phyloP scores from a whole-genome alignment of 2,329 filamentous ascomycete species.

The Phialocephala sp. region DNA sequence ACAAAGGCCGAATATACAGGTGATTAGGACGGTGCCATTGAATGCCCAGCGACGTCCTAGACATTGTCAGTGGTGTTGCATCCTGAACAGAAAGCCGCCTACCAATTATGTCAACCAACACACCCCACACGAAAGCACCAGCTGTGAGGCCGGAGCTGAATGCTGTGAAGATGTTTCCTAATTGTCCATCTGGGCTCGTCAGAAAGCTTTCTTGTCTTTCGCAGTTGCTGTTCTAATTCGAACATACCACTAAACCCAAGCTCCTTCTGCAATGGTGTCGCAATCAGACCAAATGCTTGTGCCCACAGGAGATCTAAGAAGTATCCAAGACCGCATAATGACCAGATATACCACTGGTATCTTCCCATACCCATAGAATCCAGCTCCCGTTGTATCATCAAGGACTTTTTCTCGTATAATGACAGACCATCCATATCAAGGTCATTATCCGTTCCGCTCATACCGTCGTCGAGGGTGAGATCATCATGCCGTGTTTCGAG shows the following conservation, averaged over 20 bases:
- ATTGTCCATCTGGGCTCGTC: conserved; percentile 22
- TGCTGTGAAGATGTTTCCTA: conserved; percentile 32
- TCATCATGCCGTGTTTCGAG: neutral
- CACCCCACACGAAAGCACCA: conserved; percentile 35
- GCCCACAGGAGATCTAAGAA: conserved; percentile 40
- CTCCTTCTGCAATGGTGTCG: conserved; percentile 32
- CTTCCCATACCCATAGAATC: conserved; percentile 36
- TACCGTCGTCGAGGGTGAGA: neutral
- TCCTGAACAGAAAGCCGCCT: neutral
- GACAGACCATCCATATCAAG: conserved; percentile 9
- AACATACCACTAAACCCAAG: conserved; percentile 27
- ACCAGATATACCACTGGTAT: conserved; percentile 40
- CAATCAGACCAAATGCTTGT: conserved; percentile 36
- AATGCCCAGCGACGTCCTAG: conserved; percentile 37
- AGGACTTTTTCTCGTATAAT: conserved; percentile 28
- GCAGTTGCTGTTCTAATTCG: neutral
- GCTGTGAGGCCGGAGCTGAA: conserved; percentile 32
- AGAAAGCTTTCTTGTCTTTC: neutral
- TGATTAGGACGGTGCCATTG: conserved; percentile 34
- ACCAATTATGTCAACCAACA: conserved; percentile 38
- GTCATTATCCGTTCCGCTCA: neutral
- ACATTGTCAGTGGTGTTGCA: neutral
- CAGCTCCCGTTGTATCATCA: conserved; percentile 30
- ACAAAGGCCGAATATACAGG: conserved; percentile 32
- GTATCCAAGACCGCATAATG: conserved; percentile 38